Evolutionary conservation across 345 rosid genomes (phyloP), one percentile per base, ranked within the genome.

Genomic region (Triadica sebifera): DNA sequence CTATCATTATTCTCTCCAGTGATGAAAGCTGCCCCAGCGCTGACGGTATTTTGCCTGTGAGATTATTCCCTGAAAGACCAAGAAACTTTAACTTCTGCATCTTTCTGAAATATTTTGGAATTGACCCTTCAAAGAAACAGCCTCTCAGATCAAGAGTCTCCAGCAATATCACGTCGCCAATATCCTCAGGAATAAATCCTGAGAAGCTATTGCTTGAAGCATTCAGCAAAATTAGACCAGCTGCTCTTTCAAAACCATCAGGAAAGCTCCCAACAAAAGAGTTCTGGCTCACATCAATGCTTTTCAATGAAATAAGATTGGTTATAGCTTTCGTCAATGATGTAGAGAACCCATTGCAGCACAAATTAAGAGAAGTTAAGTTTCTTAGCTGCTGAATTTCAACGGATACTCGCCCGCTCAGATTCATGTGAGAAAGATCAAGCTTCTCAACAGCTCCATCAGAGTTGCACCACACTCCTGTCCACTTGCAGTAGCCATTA

Each of bases 11-110:
- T n/a, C 62, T 92, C 86, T 94, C 97, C 75, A 92, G 72, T n/a
- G 89, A 89, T 29, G 86, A 70, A 57, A 91, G 88, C 81, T 89
- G 88, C 8, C 98, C 97, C 2, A 94, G 84, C 81, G 88, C 89
- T 19, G 57, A 78, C 0, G 99, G 96, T 69, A 94, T 84, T 60
- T 75, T 69, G 8, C 96, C 98, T 1, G 97, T 89, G 72, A 94
- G 93, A 84, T 92, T 92, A 66, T 94, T 94, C 74, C 97, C 98
- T 0, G 95, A 89, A 38, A 94, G 89, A 74, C 98, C 98, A 12
- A 94, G 90, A 78, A 86, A 94, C 84, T 85, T 87, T 74, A 94
- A 72, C 83, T 85, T 93, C 66, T 85, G 87, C 86, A 94, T 80
- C 73, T 83, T 87, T 77, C 80, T 84, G 79, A 94, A 84, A 60